Percentiles rank a stretch among this genome's conserved stretches.
Conservation (phyloP, 2,329 filamentous ascomycete species). For the Tolypocladium cylindrosporum region DNA sequence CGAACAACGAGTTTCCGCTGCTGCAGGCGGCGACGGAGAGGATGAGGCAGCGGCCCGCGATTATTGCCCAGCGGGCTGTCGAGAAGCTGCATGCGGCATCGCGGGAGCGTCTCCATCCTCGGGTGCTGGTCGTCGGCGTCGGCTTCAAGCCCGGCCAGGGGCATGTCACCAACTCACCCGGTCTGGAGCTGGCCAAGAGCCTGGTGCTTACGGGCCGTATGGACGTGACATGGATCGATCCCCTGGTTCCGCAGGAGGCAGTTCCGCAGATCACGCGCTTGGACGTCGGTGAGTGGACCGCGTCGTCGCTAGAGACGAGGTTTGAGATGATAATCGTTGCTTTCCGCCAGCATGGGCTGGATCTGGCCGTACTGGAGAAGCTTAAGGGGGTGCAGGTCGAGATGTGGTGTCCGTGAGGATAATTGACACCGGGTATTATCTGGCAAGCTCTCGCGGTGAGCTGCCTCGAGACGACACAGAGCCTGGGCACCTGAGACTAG, state of each 20-base stretch:
- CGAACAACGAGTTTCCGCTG: conserved; percentile 35
- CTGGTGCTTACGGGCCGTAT: conserved; percentile 24
- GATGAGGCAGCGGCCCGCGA: conserved; percentile 31
- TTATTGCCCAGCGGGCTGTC: conserved; percentile 26
- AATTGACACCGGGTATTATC: no score
- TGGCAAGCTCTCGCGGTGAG: no score
- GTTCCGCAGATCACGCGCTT: conserved; percentile 29
- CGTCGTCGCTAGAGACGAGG: conserved; percentile 18
- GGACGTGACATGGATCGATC: conserved; percentile 33
- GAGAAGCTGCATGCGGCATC: conserved; percentile 13
- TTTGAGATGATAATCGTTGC: conserved; percentile 35
- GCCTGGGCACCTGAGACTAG: no score
- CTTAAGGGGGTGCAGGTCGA: conserved; percentile 25
- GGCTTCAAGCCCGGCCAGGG: conserved; percentile 42
- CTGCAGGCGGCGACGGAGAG: conserved; percentile 31
- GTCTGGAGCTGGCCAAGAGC: conserved; percentile 29
- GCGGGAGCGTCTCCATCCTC: conserved; percentile 8
- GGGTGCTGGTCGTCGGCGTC: conserved; percentile 34
- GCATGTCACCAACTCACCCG: conserved; percentile 36
- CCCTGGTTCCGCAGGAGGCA: conserved; percentile 29
- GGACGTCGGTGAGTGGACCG: conserved; percentile 26
- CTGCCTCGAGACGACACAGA: no score
- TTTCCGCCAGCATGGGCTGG: conserved; percentile 30
- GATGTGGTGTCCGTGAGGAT: conserved; percentile 24
- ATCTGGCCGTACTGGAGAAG: conserved; percentile 26